Evolutionary conservation across 768 basidiomycete genomes (phyloP).

Genomic region (Amanita rubescens): DNA sequence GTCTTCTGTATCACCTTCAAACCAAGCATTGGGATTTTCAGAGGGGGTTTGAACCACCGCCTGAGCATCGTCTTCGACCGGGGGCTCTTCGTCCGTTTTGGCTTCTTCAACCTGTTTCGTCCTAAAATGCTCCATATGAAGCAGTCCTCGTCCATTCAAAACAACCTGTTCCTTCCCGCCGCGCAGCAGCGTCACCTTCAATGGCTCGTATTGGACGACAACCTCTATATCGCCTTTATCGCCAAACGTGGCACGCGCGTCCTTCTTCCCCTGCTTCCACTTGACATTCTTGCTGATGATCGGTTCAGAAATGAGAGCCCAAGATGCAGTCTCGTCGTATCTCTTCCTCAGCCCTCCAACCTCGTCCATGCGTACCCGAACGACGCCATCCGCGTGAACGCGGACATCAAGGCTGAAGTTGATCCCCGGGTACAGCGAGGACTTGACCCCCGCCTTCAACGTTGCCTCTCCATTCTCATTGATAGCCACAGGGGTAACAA

Average conservation of each 20-base stretch:
- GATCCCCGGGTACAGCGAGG: slow-evolving; percentile 77
- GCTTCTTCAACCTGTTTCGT: slow-evolving; percentile 43
- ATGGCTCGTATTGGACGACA: slow-evolving; percentile 64
- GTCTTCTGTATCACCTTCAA: slow-evolving; percentile 81
- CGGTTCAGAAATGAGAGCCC: slow-evolving; percentile 80
- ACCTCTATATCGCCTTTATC: slow-evolving; percentile 56
- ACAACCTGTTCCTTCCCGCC: slow-evolving; percentile 80
- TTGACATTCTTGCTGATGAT: slow-evolving; percentile 46
- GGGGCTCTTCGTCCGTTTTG: slow-evolving; percentile 30
- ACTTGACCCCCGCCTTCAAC: slow-evolving; percentile 72
- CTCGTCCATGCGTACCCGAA: slow-evolving; percentile 92
- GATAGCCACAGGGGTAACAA: slow-evolving; percentile 49
- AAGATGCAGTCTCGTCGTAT: slow-evolving; percentile 88
- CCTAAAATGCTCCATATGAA: slow-evolving; percentile 99
- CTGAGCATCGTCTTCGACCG: slow-evolving; percentile 2
- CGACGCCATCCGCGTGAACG: slow-evolving; percentile 82
- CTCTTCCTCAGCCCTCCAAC: slow-evolving; percentile 68
- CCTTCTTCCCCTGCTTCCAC: slow-evolving; percentile 62
- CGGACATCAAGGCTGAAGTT: slow-evolving; percentile 77
- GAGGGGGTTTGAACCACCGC: slow-evolving; percentile 1
- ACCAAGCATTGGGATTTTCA: slow-evolving; percentile 1
- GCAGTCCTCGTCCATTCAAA: slow-evolving; percentile 79
- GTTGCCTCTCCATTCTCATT: slow-evolving; percentile 42
- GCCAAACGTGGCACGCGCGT: slow-evolving; percentile 59
- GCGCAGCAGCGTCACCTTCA: slow-evolving; percentile 65